A percentile compares a stretch with the other conserved stretches of the same genome.
phyloP scores from a whole-genome alignment of 306 rosid species.

The Sesbania bispinosa region DNA sequence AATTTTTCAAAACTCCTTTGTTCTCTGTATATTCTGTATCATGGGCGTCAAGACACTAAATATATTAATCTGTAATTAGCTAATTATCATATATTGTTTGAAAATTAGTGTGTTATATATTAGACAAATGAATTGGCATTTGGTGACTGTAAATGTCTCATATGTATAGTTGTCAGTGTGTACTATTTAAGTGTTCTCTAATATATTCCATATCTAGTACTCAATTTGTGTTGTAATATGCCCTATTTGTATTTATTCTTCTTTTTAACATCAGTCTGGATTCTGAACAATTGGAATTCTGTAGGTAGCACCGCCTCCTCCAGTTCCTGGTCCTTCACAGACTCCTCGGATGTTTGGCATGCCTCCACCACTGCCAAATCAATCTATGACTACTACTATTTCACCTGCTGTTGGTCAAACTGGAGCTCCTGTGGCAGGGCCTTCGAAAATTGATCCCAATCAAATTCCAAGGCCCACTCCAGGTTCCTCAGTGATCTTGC shows the following conservation, averaged over 20 bases:
- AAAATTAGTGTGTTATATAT: constrained; percentile 4
- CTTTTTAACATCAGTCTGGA: constrained; percentile 8
- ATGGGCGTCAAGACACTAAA: not conserved
- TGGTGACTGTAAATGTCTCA: not conserved
- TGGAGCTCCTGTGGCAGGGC: constrained; percentile 81
- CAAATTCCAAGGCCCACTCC: constrained; percentile 96
- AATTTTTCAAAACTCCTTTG: not conserved
- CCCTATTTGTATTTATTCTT: constrained; percentile 11
- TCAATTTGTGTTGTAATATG: constrained; percentile 1
- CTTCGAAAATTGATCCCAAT: constrained; percentile 93
- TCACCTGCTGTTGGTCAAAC: constrained; percentile 80
- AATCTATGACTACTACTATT: constrained; percentile 84
- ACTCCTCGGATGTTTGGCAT: constrained; percentile 93
- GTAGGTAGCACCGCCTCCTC: constrained; percentile 62
- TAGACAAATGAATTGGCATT: not conserved
- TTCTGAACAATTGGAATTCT: constrained; percentile 31
- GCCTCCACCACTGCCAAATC: constrained; percentile 82
- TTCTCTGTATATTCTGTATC: not conserved
- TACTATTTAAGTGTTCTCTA: not conserved
- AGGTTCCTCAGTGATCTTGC: constrained; percentile 68
- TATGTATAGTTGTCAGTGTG: not conserved
- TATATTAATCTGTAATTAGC: constrained; percentile 5
- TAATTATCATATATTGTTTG: not conserved
- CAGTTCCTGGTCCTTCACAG: constrained; percentile 60
- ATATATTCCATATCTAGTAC: not conserved